Conservation (phyloP, 306 rosid species). For the Lablab purpureus region DNA sequence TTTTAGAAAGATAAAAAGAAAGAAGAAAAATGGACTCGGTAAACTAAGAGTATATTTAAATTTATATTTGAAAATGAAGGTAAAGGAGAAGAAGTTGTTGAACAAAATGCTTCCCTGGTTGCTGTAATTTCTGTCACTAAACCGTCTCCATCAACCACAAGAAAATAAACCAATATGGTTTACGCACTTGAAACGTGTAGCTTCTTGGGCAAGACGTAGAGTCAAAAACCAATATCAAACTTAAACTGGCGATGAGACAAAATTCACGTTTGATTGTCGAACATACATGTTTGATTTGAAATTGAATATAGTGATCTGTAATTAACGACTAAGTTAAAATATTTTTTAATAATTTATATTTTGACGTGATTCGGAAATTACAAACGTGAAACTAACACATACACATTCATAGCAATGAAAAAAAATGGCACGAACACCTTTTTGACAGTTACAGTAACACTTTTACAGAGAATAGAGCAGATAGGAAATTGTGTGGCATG, state of each 20-base stretch:
- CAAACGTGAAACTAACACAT: too few relatives aligned
- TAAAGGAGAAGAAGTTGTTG: constrained; percentile 20
- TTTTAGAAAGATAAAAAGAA: too few relatives aligned
- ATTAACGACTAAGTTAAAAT: too few relatives aligned
- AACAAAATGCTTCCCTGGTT: constrained; percentile 7
- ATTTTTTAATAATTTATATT: too few relatives aligned
- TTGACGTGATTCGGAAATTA: too few relatives aligned
- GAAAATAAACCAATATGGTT: background rate
- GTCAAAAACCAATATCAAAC: background rate
- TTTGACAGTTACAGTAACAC: background rate
- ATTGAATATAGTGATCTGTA: too few relatives aligned
- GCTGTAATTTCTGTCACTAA: background rate
- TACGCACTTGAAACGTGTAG: background rate
- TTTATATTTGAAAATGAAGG: background rate
- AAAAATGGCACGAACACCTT: background rate
- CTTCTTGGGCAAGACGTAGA: background rate
- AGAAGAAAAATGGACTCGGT: too few relatives aligned
- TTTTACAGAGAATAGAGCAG: background rate
- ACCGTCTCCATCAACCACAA: background rate
- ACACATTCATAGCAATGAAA: background rate
- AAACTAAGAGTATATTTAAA: too few relatives aligned
- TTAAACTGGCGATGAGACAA: background rate
- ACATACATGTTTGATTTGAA: too few relatives aligned
- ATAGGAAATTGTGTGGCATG: background rate
- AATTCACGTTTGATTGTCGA: too few relatives aligned